Evolutionary conservation across 2,329 filamentous ascomycete genomes (phyloP), one percentile per base, ranked within the genome.

Genomic region (Gyromitra esculenta): DNA sequence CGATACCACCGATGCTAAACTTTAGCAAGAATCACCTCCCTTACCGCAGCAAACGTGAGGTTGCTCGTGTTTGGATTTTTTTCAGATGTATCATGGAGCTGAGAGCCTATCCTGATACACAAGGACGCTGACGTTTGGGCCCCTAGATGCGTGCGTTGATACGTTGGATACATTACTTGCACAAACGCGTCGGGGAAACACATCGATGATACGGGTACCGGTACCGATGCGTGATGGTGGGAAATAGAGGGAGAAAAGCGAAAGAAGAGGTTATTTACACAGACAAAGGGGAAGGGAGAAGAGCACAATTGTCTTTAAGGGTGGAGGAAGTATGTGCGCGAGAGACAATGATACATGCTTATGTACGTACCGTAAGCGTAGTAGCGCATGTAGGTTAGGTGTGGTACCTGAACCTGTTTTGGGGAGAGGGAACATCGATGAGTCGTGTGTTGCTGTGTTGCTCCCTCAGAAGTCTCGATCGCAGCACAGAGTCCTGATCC

Each of bases 401-500:
- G 72, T 75, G 72, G 72, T 75, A 69, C 72, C 72, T 72, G 69
- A 65, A 52, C 60, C 69, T 75, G 72, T 71, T 75, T 71, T 70
- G 54, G 70, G 43, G 45, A 21, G 52, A 25, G 56, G 25, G 63
- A 45, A 56, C 50, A 74, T 68, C 45, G 64, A 74, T 74, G 72
- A 75, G 72, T 75, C 71, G 56, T 73, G 70, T 67, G 69, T 73
- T 56, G 69, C 67, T 56, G 70, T 73, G 71, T 68, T 73, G 70
- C 70, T 73, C 64, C 63, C 54, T 68, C 43, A 35, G 70, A 74
- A 75, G 65, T 75, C 72, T 75, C 72, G 72, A 75, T 75, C 72
- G 72, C 72, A 75, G 72, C 72, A 75, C 72, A 75, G 72, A 75
- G 72, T 75, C 72, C 71, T 75, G 72, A 75, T 75, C 72, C 56